Percentiles rank a stretch among this genome's conserved stretches.
Evolutionary conservation across 2,329 filamentous ascomycete genomes (phyloP).

Genomic region (Fusarium sp.): DNA sequence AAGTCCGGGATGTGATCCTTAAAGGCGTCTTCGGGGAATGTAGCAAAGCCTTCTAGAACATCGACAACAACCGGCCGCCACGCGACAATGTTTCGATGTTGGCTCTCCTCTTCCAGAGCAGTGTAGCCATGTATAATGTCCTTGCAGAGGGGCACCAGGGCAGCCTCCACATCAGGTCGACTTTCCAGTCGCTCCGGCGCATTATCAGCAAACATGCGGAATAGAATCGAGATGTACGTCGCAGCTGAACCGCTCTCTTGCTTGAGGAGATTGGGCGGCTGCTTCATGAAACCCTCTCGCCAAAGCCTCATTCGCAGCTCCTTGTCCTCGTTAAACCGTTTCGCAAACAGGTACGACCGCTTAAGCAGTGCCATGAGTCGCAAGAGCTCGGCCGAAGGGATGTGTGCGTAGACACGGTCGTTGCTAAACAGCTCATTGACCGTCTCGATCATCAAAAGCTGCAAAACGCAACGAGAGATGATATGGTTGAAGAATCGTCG

Average conservation of each 20-base stretch:
- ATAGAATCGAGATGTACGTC: slow-evolving; percentile 94
- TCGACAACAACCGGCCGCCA: slow-evolving; percentile 98
- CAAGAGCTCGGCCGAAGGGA: slow-evolving; percentile 88
- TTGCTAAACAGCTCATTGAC: slow-evolving; percentile 99
- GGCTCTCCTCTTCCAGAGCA: slow-evolving; percentile 90
- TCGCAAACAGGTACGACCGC: slow-evolving; percentile 95
- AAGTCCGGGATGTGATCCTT: slow-evolving; percentile 81
- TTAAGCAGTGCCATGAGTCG: slow-evolving; percentile 94
- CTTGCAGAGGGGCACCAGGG: slow-evolving; percentile 91
- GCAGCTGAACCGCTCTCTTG: slow-evolving; percentile 93
- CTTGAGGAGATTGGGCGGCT: slow-evolving; percentile 96
- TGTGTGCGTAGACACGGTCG: slow-evolving; percentile 91
- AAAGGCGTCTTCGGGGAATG: slow-evolving; percentile 84
- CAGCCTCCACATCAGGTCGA: slow-evolving; percentile 85
- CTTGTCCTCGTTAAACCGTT: slow-evolving; percentile 97
- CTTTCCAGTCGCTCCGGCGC: slow-evolving; percentile 82
- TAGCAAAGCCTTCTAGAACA: slow-evolving; percentile 90
- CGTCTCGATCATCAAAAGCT: slow-evolving; percentile 99
- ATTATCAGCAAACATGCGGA: slow-evolving; percentile 96
- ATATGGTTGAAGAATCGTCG: slow-evolving; percentile 98
- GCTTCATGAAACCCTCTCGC: slow-evolving; percentile 99
- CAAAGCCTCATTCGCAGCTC: slow-evolving; percentile 93
- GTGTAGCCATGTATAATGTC: slow-evolving; percentile 92
- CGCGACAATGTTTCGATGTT: slow-evolving; percentile 95
- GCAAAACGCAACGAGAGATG: slow-evolving; percentile 96